Percentiles rank a stretch among this genome's conserved stretches.
These are phyloP conservation scores for Paralagenidium karlingii DNA, from an alignment of 352 stramenopile species.

Conservation along the genomic window DNA sequence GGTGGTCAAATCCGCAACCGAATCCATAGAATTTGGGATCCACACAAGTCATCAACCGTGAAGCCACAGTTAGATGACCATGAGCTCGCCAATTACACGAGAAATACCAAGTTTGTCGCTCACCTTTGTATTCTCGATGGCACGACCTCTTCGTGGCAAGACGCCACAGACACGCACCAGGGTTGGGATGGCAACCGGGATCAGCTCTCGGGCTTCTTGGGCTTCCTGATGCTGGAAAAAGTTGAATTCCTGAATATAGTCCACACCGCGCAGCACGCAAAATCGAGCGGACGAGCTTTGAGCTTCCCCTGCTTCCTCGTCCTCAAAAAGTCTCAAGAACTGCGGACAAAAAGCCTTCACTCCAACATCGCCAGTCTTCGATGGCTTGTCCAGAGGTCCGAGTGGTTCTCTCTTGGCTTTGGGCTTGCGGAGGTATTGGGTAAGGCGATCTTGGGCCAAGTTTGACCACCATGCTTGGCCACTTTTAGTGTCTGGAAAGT, in stretches of 20 bases:
- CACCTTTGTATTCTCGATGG: conserved; percentile 33
- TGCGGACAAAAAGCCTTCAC: neutral
- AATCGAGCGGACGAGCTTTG: conserved; percentile 1
- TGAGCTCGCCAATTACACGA: neutral
- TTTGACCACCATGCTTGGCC: conserved; percentile 43
- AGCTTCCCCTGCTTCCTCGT: neutral
- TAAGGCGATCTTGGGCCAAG: conserved; percentile 8
- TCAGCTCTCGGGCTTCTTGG: conserved; percentile 2
- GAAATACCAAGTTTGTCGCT: conserved; percentile 25
- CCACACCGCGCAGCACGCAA: conserved; percentile 43
- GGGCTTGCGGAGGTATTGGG: conserved; percentile 27
- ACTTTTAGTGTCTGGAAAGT: conserved; percentile 58
- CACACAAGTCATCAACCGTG: too few relatives aligned
- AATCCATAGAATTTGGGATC: too few relatives aligned
- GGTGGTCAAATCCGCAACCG: too few relatives aligned
- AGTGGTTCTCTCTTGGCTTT: conserved; percentile 59
- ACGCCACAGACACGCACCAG: conserved; percentile 46
- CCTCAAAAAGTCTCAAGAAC: too few relatives aligned
- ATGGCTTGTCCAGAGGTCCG: too few relatives aligned
- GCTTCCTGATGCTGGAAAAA: conserved; percentile 19
- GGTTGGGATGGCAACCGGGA: conserved; percentile 51
- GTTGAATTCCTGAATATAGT: conserved; percentile 61
- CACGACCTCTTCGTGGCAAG: conserved; percentile 43
- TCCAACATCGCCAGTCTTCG: too few relatives aligned
- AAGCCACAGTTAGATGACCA: too few relatives aligned